phyloP scores from a whole-genome alignment of 768 basidiomycete genomes.

The Rhodocollybia butyracea region DNA sequence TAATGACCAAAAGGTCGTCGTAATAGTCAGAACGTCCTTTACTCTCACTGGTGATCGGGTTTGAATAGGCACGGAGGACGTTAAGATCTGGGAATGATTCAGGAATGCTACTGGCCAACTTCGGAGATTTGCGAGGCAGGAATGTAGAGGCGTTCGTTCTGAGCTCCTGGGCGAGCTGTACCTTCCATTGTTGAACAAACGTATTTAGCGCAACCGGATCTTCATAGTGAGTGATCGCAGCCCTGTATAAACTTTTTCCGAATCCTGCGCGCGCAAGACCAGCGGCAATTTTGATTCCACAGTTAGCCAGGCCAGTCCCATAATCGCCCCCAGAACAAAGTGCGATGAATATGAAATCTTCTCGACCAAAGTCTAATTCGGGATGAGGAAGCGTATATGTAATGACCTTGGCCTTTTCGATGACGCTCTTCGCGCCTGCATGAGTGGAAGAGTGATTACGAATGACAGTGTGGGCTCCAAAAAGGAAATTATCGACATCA shows the following conservation, averaged over 20 bases:
- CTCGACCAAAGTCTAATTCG: conserved; percentile 38
- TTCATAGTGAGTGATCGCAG: conserved; percentile 32
- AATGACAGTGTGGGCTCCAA: conserved; percentile 80
- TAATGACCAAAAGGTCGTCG: conserved; percentile 20
- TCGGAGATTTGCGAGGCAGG: conserved; percentile 59
- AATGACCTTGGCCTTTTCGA: conserved; percentile 68
- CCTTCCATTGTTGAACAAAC: conserved; percentile 65
- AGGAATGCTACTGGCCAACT: conserved; percentile 62
- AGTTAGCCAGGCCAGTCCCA: conserved; percentile 62
- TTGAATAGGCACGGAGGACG: conserved; percentile 73
- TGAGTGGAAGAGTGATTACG: conserved; percentile 76
- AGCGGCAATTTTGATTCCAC: conserved; percentile 68
- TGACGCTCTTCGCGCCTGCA: conserved; percentile 63
- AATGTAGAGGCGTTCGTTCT: conserved; percentile 63
- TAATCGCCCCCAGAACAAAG: conserved; percentile 92
- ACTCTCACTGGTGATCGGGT: conserved; percentile 72
- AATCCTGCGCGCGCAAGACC: conserved; percentile 82
- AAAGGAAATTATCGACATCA: conserved; percentile 90
- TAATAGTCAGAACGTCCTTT: conserved; percentile 39
- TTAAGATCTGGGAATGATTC: conserved; percentile 70
- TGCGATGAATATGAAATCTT: conserved; percentile 79
- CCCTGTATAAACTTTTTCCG: conserved; percentile 63
- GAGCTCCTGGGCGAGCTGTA: conserved; percentile 59
- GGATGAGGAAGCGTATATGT: conserved; percentile 44
- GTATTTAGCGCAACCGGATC: conserved; percentile 40